Evolutionary conservation across 116 monocot species (phyloP), one percentile per base, ranked within the genome.

Genomic region (Trichopus zeylanicus): DNA sequence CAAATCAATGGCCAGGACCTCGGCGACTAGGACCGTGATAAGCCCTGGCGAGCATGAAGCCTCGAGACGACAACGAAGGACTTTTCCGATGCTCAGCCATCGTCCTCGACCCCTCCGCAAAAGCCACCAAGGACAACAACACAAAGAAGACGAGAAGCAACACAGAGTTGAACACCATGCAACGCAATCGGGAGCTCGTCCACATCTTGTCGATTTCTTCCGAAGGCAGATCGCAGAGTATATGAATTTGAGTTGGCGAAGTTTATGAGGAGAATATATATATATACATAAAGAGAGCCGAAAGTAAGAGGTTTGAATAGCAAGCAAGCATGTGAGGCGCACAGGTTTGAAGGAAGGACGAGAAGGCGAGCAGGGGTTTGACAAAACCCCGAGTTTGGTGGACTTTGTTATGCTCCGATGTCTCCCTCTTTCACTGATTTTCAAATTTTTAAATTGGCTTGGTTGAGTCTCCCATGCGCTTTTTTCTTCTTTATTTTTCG

Each of bases 1-100:
- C 28, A 11, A n/a, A 25, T 53, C 53, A 53, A 27, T 53, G 53
- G 9, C 53, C 53, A 23, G 53, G 15, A 28, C 53, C 53, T 53
- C 53, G 8, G 1, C 28, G 8, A 15, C 53, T 53, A 11, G 53
- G 53, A 25, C 53, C 53, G 10, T 26, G 28, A 28, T 53, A 28
- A n/a, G 53, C 53, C 53, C 18, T 53, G 27, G 53, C 26, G 10
- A 53, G 6, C 28, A 15, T 53, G 28, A 53, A 53, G 26, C 53
- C 53, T 19, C 19, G 49, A 20, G 26, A 53, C 10, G 53, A 26
- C 6, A 26, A 53, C 12, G 27, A 53, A 27, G 53, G 18, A 24
- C 24, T 9, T 8, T 21, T 24, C 3, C 19, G 49, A 49, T 53
- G 53, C 18, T 26, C 53, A 28, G 26, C 13, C 13, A 28, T 3